These are phyloP conservation scores for Magnolia kwangsiensis DNA, from an alignment of 164 flowering plant species.

Conservation along the genomic window DNA sequence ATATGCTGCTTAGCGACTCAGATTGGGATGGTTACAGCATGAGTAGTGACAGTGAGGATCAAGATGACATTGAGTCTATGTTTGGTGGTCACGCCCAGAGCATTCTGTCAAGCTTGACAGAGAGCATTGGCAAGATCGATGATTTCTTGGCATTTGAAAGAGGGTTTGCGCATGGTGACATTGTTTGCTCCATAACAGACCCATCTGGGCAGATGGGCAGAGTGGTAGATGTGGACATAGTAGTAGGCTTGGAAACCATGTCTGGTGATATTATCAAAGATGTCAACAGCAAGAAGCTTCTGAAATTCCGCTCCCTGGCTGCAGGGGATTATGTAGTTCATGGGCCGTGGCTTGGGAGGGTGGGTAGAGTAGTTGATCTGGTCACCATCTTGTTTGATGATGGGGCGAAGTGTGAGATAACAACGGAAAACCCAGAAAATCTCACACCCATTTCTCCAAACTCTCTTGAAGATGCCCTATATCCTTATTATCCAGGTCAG, in stretches of 20 bases:
- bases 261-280: constrained; percentile 45
- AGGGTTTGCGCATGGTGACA: constrained; percentile 62
- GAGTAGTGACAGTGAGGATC: constrained; percentile 67
- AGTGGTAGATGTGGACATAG: constrained; percentile 55
- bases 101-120: constrained; percentile 80
- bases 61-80: constrained; percentile 51
- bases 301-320: constrained; percentile 53
- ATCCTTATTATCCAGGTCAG: constrained; percentile 84
- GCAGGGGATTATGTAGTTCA: constrained; percentile 66
- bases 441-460: constrained; percentile 51
- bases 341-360: constrained; percentile 91
- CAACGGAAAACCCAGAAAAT: constrained; percentile 37
- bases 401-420: constrained; percentile 65
- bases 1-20: constrained; percentile 46
- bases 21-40: constrained; percentile 70
- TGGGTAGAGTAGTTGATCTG: constrained; percentile 55
- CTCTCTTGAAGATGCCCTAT: constrained; percentile 65
- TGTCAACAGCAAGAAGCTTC: constrained; percentile 54
- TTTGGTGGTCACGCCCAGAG: constrained; percentile 66
- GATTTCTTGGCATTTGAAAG: constrained; percentile 85
- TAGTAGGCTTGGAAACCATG: constrained; percentile 67
- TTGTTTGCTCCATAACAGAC: constrained; percentile 54
- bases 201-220: constrained; percentile 83
- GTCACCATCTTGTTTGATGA: constrained; percentile 73
- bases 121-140: constrained; percentile 81